Evolutionary conservation across 129 eudicot genomes (phyloP), one percentile per base, ranked within the genome.

Genomic region (Oenanthe sinensis): DNA sequence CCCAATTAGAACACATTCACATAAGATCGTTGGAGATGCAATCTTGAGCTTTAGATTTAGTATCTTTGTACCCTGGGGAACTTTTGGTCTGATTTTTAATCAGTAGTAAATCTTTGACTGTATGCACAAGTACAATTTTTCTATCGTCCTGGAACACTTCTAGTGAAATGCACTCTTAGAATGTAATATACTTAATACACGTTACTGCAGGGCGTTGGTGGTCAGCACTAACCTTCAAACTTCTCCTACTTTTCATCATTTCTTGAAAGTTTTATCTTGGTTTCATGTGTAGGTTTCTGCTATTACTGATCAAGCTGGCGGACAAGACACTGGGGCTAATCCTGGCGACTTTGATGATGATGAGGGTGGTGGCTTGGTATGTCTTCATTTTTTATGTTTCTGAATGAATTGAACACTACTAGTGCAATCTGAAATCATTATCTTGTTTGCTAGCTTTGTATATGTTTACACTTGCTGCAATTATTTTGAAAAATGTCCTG

Each of bases 311-410:
- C 95, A 91, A 79, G 78, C 90, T 82, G 92, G 92, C 81, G 85
- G 87, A 85, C 98, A 91, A 89, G 92, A 93, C 74, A 74, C 82
- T 70, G 98, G 97, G 67, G 91, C 83, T 49, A 89, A 89, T 82
- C 81, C 93, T 80, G 92, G 90, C 78, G 97, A 93, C 81, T 85
- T 93, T 16, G 97, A 93, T 79, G 98, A 93, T 81, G 97, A 90
- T 78, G 98, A 93, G 76, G 95, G 98, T 14, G 89, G 88, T 39
- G 98, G 98, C 73, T 82, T 91, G 97, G 98, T 93, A 71, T 85
- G 95, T 81, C 76, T 42, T 26, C 44, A n/a, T n/a, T 16, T 17
- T 44, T 10, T 8, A 40, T 43, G 33, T 72, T 72, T 22, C 43
- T 43, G 28, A 43, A 42, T 72, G 22, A 20, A 22, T 22, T 9